Evolutionary conservation across 768 basidiomycete genomes (phyloP).

Genomic region (Leucocoprinus leucothites): DNA sequence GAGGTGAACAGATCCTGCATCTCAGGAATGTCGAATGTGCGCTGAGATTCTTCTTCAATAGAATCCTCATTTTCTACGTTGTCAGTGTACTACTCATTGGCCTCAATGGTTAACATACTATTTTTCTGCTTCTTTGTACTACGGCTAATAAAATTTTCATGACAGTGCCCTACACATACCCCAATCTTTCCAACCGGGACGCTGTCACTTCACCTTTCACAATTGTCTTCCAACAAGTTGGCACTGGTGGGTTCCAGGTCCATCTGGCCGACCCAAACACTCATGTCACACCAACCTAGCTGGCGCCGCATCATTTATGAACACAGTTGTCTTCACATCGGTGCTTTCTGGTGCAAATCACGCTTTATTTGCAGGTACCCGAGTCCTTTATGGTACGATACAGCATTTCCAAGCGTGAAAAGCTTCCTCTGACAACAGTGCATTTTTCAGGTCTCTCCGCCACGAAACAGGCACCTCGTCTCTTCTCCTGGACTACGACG

Average conservation of each 20-base stretch:
- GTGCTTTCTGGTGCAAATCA: slow-evolving; percentile 86
- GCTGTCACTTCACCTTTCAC: slow-evolving; percentile 87
- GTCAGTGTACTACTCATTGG: slow-evolving; percentile 78
- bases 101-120: slow-evolving; percentile 54
- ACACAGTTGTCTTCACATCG: slow-evolving; percentile 78
- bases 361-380: slow-evolving; percentile 80
- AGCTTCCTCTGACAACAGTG: neutral
- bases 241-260: slow-evolving; percentile 67
- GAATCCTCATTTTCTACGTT: slow-evolving; percentile 82
- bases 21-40: neutral
- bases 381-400: slow-evolving; percentile 63
- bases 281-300: slow-evolving; percentile 35
- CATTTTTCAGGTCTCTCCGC: slow-evolving; percentile 47
- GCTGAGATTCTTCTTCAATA: slow-evolving; percentile 25
- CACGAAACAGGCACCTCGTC: slow-evolving; percentile 62
- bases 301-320: slow-evolving; percentile 79
- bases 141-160: neutral
- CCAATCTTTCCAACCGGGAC: slow-evolving; percentile 64
- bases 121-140: neutral
- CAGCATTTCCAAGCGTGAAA: neutral
- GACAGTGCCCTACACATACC: slow-evolving; percentile 74
- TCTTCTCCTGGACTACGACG: slow-evolving; percentile 67
- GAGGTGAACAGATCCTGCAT: slow-evolving; percentile 45
- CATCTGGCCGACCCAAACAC: too few species aligned
- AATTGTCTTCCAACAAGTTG: slow-evolving; percentile 73